Evolutionary conservation across 805 yeast genomes (phyloP).

Genomic region (Saturnispora saitoi): DNA sequence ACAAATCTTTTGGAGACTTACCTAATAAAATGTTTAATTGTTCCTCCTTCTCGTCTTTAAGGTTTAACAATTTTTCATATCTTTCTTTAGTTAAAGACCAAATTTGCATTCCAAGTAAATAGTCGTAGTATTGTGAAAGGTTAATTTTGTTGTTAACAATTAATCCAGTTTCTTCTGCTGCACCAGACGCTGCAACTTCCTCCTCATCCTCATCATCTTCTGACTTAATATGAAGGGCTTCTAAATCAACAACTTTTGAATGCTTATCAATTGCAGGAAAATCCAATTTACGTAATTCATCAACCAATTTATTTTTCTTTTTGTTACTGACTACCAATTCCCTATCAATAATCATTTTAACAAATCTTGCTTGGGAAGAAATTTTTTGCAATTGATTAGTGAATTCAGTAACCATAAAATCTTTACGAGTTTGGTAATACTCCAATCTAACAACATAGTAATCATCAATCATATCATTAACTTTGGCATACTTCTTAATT

Average conservation of each 20-base stretch:
- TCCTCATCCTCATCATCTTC: constrained; percentile 24
- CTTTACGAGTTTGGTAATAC: constrained; percentile 86
- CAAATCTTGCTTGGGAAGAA: constrained; percentile 80
- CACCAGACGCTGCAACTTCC: constrained; percentile 28
- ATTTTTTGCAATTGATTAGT: constrained; percentile 70
- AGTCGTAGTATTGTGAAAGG: constrained; percentile 65
- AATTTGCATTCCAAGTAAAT: constrained; percentile 82
- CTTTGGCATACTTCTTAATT: constrained; percentile 70
- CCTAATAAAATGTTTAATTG: constrained; percentile 61
- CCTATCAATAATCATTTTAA: constrained; percentile 79
- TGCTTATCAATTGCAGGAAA: constrained; percentile 73
- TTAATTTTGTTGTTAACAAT: constrained; percentile 38
- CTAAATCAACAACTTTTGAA: constrained; percentile 53
- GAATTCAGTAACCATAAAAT: constrained; percentile 56
- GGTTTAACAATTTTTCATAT: constrained; percentile 69
- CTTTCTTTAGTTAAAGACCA: constrained; percentile 91
- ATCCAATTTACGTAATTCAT: constrained; percentile 50
- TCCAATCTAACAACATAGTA: constrained; percentile 83
- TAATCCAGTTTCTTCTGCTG: constrained; percentile 17
- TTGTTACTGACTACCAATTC: constrained; percentile 66
- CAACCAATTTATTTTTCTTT: constrained; percentile 54
- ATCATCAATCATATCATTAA: constrained; percentile 72
- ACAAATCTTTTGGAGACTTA: constrained; percentile 74
- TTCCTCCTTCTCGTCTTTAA: constrained; percentile 60
- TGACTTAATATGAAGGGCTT: constrained; percentile 27